Evolutionary conservation across 75 land plant species (phyloP).

Genomic region (Sequoiadendron giganteum): DNA sequence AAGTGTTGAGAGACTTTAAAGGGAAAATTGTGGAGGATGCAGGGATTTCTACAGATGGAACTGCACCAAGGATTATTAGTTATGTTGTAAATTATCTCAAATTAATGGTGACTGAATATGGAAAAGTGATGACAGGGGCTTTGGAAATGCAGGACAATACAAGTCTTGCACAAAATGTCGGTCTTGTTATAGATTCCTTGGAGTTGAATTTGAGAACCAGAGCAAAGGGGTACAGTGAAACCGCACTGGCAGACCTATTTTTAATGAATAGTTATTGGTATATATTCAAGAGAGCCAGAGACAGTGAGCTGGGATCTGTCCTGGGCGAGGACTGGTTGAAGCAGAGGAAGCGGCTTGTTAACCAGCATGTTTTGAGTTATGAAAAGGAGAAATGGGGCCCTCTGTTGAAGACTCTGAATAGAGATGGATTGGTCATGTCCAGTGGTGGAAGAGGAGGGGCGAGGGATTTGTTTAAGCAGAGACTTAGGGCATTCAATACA

Average conservation of each 20-base stretch:
- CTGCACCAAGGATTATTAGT: constrained; percentile 17
- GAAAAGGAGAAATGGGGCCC: constrained; percentile 38
- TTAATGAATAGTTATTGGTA: constrained; percentile 43
- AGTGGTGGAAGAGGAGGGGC: constrained; percentile 24
- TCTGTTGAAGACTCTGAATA: constrained; percentile 22
- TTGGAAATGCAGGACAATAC: neutral
- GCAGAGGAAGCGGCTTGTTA: constrained; percentile 26
- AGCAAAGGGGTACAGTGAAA: constrained; percentile 19
- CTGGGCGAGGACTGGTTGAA: constrained; percentile 34
- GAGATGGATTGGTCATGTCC: constrained; percentile 25
- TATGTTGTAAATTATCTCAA: constrained; percentile 35
- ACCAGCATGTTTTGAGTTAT: constrained; percentile 29
- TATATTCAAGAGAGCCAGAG: constrained; percentile 28
- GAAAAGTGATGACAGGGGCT: constrained; percentile 4
- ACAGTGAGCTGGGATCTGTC: constrained; percentile 32
- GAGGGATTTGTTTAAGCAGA: constrained; percentile 28
- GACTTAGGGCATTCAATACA: constrained; percentile 29
- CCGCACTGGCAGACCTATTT: constrained; percentile 32
- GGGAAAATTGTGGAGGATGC: constrained; percentile 5
- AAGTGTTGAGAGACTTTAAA: constrained; percentile 16
- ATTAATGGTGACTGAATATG: constrained; percentile 16
- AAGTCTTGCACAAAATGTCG: constrained; percentile 9
- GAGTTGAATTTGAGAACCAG: constrained; percentile 18
- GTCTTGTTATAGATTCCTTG: constrained; percentile 15
- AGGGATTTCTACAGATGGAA: constrained; percentile 18